These are phyloP conservation scores for Durio zibethinus DNA, from an alignment of 345 rosid species.

Conservation along the genomic window DNA sequence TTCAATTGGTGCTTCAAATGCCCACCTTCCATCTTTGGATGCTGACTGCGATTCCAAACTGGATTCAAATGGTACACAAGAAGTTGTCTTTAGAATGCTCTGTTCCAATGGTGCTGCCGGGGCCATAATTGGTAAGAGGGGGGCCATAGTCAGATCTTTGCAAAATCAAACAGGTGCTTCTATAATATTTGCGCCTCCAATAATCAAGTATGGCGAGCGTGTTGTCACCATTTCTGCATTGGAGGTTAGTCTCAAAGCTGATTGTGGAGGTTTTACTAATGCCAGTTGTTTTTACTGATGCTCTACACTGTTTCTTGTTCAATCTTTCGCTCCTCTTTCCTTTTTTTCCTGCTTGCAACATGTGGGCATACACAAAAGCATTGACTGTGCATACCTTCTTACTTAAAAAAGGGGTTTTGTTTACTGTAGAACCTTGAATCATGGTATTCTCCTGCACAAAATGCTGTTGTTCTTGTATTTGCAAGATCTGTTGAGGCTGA, in stretches of 20 bases:
- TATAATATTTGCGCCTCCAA: slow-evolving; percentile 37
- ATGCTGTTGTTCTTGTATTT: slow-evolving; percentile 50
- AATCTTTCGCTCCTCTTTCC: not conserved
- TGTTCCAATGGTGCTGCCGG: slow-evolving; percentile 50
- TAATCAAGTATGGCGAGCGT: slow-evolving; percentile 35
- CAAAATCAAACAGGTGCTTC: slow-evolving; percentile 64
- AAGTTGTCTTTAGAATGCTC: slow-evolving; percentile 51
- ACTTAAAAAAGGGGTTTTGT: slow-evolving; percentile 14
- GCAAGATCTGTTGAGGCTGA: slow-evolving; percentile 53
- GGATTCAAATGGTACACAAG: slow-evolving; percentile 15
- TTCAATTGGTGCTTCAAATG: slow-evolving; percentile 17
- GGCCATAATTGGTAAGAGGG: slow-evolving; percentile 66
- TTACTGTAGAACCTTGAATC: slow-evolving; percentile 42
- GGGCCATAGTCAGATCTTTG: slow-evolving; percentile 49
- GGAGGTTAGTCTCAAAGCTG: slow-evolving; percentile 42
- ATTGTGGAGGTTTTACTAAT: not conserved
- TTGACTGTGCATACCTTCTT: not conserved
- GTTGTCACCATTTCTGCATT: slow-evolving; percentile 54
- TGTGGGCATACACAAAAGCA: not conserved
- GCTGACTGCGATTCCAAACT: slow-evolving; percentile 21
- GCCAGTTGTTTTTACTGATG: not conserved
- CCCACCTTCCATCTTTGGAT: slow-evolving; percentile 18
- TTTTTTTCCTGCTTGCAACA: not conserved
- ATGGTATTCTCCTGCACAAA: slow-evolving; percentile 57
- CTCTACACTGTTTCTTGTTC: not conserved